phyloP scores from a whole-genome alignment of 495 filamentous ascomycete genomes.

The Penicillium flavigenum region DNA sequence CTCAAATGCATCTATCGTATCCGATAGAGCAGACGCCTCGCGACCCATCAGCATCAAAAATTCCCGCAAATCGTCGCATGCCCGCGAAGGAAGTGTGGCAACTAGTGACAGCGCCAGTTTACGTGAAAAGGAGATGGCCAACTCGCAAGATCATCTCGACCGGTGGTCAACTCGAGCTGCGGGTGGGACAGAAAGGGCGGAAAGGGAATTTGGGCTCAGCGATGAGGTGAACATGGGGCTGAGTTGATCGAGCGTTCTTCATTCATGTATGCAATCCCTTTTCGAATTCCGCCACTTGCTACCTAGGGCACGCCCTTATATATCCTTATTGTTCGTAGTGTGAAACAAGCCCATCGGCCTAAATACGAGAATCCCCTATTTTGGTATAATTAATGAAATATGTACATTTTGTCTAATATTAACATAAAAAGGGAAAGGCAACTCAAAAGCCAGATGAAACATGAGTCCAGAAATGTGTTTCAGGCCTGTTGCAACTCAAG shows the following conservation, averaged over 20 bases:
- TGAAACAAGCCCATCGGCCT: background rate
- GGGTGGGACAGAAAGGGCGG: slow-evolving; percentile 44
- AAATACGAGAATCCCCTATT: too few species aligned
- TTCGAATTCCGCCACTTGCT: background rate
- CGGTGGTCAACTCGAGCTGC: slow-evolving; percentile 42
- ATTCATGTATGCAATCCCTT: background rate
- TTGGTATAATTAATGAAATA: too few species aligned
- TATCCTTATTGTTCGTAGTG: slow-evolving; percentile 5
- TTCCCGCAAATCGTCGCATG: slow-evolving; percentile 31
- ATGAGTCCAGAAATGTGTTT: too few species aligned
- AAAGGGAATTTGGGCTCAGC: slow-evolving; percentile 48
- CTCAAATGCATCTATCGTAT: slow-evolving; percentile 13
- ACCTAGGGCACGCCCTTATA: background rate
- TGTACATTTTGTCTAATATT: too few species aligned
- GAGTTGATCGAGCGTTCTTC: slow-evolving; percentile 35
- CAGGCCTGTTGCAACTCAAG: background rate
- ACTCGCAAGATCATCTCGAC: slow-evolving; percentile 50
- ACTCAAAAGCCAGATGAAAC: too few species aligned
- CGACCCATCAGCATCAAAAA: slow-evolving; percentile 38
- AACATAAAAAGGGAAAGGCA: too few species aligned
- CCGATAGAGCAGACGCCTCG: slow-evolving; percentile 25
- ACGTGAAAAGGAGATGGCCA: slow-evolving; percentile 50
- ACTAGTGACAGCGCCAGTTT: slow-evolving; percentile 44
- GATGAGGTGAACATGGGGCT: slow-evolving; percentile 57
- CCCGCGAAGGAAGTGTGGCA: slow-evolving; percentile 35